Evolutionary conservation across 306 rosid species (phyloP), one percentile per base, ranked within the genome.

Genomic region (Benincasa hispida): DNA sequence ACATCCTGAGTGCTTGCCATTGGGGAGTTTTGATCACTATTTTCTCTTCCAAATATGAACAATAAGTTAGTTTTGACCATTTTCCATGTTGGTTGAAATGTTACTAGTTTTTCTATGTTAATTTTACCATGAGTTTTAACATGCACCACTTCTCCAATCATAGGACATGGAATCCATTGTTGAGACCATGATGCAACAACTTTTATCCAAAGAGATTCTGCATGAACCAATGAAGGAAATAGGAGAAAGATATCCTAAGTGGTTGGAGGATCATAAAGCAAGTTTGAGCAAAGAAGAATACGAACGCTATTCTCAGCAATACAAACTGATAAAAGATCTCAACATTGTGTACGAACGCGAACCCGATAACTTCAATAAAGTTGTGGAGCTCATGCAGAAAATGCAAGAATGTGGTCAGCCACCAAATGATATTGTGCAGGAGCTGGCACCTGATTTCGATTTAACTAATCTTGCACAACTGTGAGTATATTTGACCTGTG

Each of bases 341-440:
- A 94, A 89, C 76, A 85, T 79, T 73, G 96, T 90, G 32, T 94
- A 94, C 21, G 97, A 94, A 77, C 85, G 84, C 5, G 97, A 94
- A 35, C 57, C 97, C 17, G 79, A 78, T 69, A 92, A 94, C 83
- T 94, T 85, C 90, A 83, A 30, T 81, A 92, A 84, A 87, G 87
- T 94, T 79, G 86, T 92, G 63, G 97, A 94, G 85, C 90, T 94
- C 76, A 90, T 94, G 99, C 99, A 94, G 86, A 92, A 90, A 85
- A 90, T 92, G 97, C 99, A 94, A 86, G 99, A 94, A 83, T 94
- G 96, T 41, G 99, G 99, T 78, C 99, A 90, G 72, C 97, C 97
- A 17, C 99, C 97, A 22, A 89, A 81, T 54, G 99, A 92, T 53
- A 90, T 94, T 34, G 91, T 92, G 77, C 84, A 84, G 39, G 96